Evolutionary conservation across 2,329 filamentous ascomycete genomes (phyloP).

Genomic region (Clarireedia monteithiana): DNA sequence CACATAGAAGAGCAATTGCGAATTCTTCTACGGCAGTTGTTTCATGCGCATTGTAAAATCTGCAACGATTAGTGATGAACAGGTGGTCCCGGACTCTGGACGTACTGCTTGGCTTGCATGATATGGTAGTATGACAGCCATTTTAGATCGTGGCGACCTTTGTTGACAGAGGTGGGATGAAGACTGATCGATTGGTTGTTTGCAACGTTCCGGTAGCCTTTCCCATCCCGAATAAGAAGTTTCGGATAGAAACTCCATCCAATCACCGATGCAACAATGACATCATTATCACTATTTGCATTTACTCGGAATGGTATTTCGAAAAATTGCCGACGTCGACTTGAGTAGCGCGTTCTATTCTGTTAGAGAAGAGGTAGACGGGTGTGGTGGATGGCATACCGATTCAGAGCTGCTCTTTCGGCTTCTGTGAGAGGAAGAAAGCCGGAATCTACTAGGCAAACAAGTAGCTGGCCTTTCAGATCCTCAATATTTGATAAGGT

Average conservation of each 20-base stretch:
- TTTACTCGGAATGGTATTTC: conserved; percentile 71
- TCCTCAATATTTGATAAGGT: conserved; percentile 90
- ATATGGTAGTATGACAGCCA: conserved; percentile 97
- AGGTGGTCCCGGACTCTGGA: conserved; percentile 12
- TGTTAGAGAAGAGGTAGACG: conserved; percentile 2
- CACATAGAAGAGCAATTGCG: conserved; percentile 75
- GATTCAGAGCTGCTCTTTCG: conserved; percentile 62
- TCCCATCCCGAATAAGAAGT: conserved; percentile 73
- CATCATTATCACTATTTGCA: conserved; percentile 70
- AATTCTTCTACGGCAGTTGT: conserved; percentile 76
- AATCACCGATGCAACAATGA: conserved; percentile 72
- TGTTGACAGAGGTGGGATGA: conserved; percentile 85
- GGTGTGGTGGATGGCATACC: conserved; percentile 33
- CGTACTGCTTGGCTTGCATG: conserved; percentile 80
- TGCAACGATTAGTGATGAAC: conserved; percentile 23
- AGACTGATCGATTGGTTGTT: conserved; percentile 89
- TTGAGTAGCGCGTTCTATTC: conserved; percentile 48
- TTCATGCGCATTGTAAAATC: conserved; percentile 83
- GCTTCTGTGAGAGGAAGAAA: conserved; percentile 68
- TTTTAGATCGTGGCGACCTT: conserved; percentile 55
- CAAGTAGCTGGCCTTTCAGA: conserved; percentile 82
- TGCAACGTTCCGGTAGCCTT: conserved; percentile 81
- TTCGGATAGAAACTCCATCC: conserved; percentile 96
- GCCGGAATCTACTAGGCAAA: conserved; percentile 77
- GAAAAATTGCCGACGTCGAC: conserved; percentile 65